A percentile compares a stretch with the other conserved stretches of the same genome.
phyloP scores from a whole-genome alignment of 352 stramenopile species.

The Pythium diclinum region DNA sequence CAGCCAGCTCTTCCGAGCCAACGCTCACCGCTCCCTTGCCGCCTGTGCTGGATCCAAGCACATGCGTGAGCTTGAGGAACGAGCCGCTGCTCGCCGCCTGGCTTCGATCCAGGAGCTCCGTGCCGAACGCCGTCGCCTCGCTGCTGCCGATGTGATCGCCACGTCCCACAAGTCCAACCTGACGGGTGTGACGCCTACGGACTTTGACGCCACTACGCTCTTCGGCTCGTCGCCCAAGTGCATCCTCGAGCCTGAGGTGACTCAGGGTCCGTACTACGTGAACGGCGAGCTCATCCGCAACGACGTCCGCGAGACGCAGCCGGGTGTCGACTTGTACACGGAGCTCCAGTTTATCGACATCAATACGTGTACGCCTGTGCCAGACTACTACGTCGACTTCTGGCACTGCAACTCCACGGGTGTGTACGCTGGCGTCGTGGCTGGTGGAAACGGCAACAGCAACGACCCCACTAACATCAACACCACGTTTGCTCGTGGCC shows the following conservation, averaged over 20 bases:
- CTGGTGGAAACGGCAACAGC: constrained; percentile 9
- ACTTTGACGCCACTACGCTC: too few relatives aligned
- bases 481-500: too few relatives aligned
- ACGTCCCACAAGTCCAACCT: constrained; percentile 1
- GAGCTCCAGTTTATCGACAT: constrained; percentile 19
- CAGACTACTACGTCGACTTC: constrained; percentile 16
- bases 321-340: constrained; percentile 13
- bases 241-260: constrained; percentile 13
- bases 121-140: background rate
- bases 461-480: constrained; percentile 13
- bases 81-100: background rate
- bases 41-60: constrained; percentile 4
- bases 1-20: constrained; percentile 6
- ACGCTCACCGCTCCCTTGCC: constrained; percentile 10
- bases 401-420: constrained; percentile 22
- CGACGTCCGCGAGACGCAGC: constrained; percentile 14
- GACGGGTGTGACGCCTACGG: too few relatives aligned
- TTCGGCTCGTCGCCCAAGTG: too few relatives aligned
- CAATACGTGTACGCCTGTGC: constrained; percentile 15
- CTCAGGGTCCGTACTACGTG: constrained; percentile 18
- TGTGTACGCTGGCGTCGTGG: constrained; percentile 19
- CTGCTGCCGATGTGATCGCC: background rate
- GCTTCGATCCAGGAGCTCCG: background rate
- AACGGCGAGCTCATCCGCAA: constrained; percentile 15
- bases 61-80: constrained; percentile 6